Percentiles rank a stretch among this genome's conserved stretches.
Conservation (phyloP, 148 eudicot genomes). For the Drosera capensis region DNA sequence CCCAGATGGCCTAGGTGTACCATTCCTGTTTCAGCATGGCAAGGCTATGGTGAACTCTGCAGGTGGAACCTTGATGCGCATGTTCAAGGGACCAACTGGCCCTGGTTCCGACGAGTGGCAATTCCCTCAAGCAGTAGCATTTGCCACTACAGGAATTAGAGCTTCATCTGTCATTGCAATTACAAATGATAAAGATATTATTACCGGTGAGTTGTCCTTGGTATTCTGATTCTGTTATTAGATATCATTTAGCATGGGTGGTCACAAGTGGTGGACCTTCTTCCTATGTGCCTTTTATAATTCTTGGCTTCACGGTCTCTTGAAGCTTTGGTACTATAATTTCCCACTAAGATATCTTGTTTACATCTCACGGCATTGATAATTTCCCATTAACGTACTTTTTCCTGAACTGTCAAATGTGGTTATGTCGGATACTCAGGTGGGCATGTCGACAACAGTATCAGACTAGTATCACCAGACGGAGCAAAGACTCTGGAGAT, state of each 20-base stretch:
- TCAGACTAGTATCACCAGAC: conserved; percentile 72
- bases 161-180: conserved; percentile 72
- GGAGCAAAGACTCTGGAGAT: conserved; percentile 83
- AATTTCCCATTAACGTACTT: no score
- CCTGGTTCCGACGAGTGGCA: conserved; percentile 52
- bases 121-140: conserved; percentile 91
- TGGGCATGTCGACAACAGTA: conserved; percentile 88
- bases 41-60: conserved; percentile 40
- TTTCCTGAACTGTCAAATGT: neutral
- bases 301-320: no score
- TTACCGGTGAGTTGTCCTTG: conserved; percentile 40
- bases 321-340: no score
- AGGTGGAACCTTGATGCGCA: conserved; percentile 82
- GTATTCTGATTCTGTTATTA: no score
- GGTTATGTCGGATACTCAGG: conserved; percentile 40
- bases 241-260: no score
- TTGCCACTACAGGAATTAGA: conserved; percentile 71
- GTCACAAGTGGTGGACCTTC: no score
- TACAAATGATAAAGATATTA: conserved; percentile 64
- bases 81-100: conserved; percentile 61
- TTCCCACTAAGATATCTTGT: no score
- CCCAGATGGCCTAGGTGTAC: conserved; percentile 87
- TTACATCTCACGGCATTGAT: no score
- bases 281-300: no score
- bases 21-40: conserved; percentile 89